Percentiles rank a stretch among this genome's conserved stretches.
phyloP scores from a whole-genome alignment of 768 basidiomycete species.

The Suillus spraguei region DNA sequence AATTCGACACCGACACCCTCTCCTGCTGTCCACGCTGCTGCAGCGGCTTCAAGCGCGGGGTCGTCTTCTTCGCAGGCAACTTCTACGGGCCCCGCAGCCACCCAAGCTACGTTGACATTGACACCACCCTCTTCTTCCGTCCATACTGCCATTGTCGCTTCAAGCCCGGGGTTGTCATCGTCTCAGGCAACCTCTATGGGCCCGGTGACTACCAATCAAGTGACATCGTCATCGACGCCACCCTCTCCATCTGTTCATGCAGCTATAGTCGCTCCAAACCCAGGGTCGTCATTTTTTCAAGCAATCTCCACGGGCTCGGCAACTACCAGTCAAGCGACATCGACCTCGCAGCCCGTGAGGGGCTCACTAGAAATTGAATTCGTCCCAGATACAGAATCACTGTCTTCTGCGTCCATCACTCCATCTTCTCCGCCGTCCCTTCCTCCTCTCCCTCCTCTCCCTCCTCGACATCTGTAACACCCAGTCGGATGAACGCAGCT shows the following conservation, averaged over 20 bases:
- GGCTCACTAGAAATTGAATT: constrained; percentile 27
- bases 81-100: background rate
- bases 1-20: background rate
- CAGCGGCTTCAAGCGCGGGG: background rate
- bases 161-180: background rate
- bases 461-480: constrained; percentile 11
- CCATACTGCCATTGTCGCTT: background rate
- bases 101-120: constrained; percentile 5
- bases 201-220: constrained; percentile 1
- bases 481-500: constrained; percentile 14
- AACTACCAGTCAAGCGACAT: constrained; percentile 5
- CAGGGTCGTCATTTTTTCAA: background rate
- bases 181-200: background rate
- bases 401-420: background rate
- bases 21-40: constrained; percentile 1
- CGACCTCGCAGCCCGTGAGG: constrained; percentile 1
- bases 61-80: background rate
- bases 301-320: background rate
- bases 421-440: background rate
- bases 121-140: background rate
- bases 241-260: background rate
- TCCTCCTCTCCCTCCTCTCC: constrained; percentile 1
- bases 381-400: constrained; percentile 16
- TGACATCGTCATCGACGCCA: background rate
- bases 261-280: background rate